phyloP scores from a whole-genome alignment of 495 filamentous ascomycete genomes.

The Cercophora sp. region DNA sequence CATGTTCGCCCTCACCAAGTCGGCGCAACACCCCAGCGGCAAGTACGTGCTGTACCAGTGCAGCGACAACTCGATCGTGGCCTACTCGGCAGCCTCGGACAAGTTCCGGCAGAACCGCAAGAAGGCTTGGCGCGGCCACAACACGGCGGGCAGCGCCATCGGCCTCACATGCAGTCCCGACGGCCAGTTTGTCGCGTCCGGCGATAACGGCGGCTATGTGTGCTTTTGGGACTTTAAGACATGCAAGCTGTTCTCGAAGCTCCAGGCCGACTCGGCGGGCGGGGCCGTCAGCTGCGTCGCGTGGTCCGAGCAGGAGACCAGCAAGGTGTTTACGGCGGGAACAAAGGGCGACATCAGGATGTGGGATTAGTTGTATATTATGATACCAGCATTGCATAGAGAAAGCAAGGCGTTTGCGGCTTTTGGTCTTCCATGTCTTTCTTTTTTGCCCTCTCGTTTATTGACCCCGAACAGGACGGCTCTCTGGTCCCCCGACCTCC shows the following conservation, averaged over 20 bases:
- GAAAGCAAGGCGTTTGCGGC: slow-evolving; percentile 3
- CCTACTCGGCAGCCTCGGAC: slow-evolving; percentile 77
- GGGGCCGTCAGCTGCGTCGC: slow-evolving; percentile 74
- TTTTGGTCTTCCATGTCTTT: neutral
- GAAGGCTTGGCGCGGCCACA: slow-evolving; percentile 93
- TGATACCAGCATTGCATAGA: slow-evolving; percentile 4
- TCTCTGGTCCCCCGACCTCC: neutral
- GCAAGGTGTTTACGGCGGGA: slow-evolving; percentile 87
- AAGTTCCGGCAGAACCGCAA: slow-evolving; percentile 97
- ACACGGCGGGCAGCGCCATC: slow-evolving; percentile 89
- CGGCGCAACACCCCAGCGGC: slow-evolving; percentile 76
- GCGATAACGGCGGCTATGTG: slow-evolving; percentile 80
- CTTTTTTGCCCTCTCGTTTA: neutral
- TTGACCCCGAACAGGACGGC: neutral
- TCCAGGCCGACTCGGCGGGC: slow-evolving; percentile 63
- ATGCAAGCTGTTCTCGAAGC: slow-evolving; percentile 96
- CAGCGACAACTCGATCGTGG: slow-evolving; percentile 92
- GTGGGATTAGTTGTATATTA: slow-evolving; percentile 68
- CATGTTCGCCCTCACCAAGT: slow-evolving; percentile 89
- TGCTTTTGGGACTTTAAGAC: slow-evolving; percentile 99
- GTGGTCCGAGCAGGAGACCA: slow-evolving; percentile 95
- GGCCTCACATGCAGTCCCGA: slow-evolving; percentile 86
- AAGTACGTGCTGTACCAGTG: slow-evolving; percentile 92
- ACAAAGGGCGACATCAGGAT: slow-evolving; percentile 85
- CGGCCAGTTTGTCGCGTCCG: slow-evolving; percentile 78